Evolutionary conservation across 208 protist species (phyloP).

Genomic region (Leishmania mexicana): DNA sequence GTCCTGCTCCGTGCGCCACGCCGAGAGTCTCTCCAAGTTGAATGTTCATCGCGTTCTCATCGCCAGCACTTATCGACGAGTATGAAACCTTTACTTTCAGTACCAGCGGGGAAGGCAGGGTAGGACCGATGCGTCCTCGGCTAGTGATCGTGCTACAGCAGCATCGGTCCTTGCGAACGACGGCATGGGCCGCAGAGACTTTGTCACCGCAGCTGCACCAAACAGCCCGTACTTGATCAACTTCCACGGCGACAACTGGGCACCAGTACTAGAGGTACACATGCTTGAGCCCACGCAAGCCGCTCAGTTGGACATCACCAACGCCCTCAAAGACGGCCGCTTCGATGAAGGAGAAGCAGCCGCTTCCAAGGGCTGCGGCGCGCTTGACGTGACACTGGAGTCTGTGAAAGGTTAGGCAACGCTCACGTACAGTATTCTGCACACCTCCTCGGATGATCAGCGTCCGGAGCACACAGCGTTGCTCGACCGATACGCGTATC

Average conservation of each 20-base stretch:
- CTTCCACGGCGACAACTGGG: slow-evolving; percentile 27
- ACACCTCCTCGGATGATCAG: not conserved
- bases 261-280: not conserved
- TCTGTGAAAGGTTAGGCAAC: slow-evolving; percentile 20
- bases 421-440: slow-evolving; percentile 17
- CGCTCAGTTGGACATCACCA: slow-evolving; percentile 17
- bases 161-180: not conserved
- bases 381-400: not conserved
- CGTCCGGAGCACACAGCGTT: slow-evolving; percentile 15
- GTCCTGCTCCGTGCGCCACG: slow-evolving; percentile 50
- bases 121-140: not conserved
- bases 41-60: slow-evolving; percentile 32
- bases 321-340: slow-evolving; percentile 1
- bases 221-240: not conserved
- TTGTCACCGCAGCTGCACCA: not conserved
- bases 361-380: not conserved
- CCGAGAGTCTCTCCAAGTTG: slow-evolving; percentile 12
- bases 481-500: slow-evolving; percentile 25
- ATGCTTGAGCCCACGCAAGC: slow-evolving; percentile 9
- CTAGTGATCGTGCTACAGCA: not conserved
- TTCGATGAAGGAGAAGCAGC: not conserved
- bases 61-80: slow-evolving; percentile 18
- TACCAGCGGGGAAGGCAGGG: not conserved
- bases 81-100: slow-evolving; percentile 48
- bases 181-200: not conserved